Percentiles rank a stretch among this genome's conserved stretches.
phyloP scores from a whole-genome alignment of 2,329 filamentous ascomycete genomes.

The Sporothrix brunneoviolacea region DNA sequence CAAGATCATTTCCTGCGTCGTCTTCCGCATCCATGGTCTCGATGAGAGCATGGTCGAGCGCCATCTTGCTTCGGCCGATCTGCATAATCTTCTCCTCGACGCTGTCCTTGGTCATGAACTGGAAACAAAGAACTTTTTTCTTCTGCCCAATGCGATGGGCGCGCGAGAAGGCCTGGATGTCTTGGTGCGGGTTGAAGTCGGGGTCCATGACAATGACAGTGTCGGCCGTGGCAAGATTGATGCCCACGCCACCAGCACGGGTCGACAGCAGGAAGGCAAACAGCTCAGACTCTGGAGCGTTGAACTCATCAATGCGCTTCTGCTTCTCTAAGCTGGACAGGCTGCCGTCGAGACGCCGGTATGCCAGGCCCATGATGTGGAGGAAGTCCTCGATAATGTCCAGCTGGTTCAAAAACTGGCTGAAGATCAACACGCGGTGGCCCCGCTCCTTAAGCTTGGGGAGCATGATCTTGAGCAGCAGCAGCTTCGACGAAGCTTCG shows the following conservation, averaged over 20 bases:
- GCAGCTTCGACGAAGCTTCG: constrained; percentile 84
- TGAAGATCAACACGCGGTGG: constrained; percentile 90
- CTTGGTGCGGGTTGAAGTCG: constrained; percentile 97
- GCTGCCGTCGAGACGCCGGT: constrained; percentile 78
- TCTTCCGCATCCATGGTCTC: constrained; percentile 86
- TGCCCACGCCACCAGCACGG: constrained; percentile 89
- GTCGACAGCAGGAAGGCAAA: constrained; percentile 94
- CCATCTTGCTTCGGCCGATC: constrained; percentile 92
- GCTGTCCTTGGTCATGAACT: constrained; percentile 81
- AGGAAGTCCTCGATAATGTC: constrained; percentile 92
- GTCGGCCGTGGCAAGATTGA: constrained; percentile 93
- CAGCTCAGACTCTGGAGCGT: constrained; percentile 70
- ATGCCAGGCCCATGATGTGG: constrained; percentile 62
- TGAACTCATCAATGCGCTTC: constrained; percentile 88
- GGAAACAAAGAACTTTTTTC: constrained; percentile 92
- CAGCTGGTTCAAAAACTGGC: constrained; percentile 84
- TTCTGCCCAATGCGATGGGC: constrained; percentile 95
- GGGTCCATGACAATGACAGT: constrained; percentile 97
- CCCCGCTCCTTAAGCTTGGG: constrained; percentile 80
- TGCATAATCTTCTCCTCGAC: constrained; percentile 96
- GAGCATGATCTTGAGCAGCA: constrained; percentile 76
- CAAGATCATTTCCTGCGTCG: constrained; percentile 69
- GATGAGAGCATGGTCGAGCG: constrained; percentile 88
- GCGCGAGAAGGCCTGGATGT: constrained; percentile 88
- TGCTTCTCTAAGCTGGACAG: constrained; percentile 82